phyloP scores from a whole-genome alignment of 352 stramenopile genomes.

The Phytophthora cactorum region DNA sequence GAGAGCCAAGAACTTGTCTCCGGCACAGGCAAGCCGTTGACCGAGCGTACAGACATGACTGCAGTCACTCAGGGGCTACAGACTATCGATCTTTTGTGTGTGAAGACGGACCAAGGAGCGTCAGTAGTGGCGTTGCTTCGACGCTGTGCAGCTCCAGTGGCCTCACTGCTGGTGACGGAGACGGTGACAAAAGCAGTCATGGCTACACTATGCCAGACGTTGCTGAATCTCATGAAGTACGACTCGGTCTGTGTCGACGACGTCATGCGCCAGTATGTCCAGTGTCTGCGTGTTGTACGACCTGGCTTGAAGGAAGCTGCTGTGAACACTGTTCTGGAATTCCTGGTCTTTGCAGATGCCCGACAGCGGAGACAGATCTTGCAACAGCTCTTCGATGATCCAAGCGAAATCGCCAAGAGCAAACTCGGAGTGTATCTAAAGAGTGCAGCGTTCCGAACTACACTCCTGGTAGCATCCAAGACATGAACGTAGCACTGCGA shows the following conservation, averaged over 20 bases:
- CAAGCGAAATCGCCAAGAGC: constrained; percentile 77
- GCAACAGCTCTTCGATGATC: constrained; percentile 72
- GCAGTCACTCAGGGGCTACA: constrained; percentile 40
- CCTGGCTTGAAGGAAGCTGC: constrained; percentile 66
- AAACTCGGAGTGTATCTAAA: constrained; percentile 80
- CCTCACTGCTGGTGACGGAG: constrained; percentile 44
- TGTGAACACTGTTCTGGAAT: constrained; percentile 71
- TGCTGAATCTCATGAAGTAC: constrained; percentile 64
- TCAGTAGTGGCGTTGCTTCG: constrained; percentile 47
- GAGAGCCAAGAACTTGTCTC: constrained; percentile 19
- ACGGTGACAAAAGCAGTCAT: constrained; percentile 67
- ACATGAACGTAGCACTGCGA: constrained; percentile 4
- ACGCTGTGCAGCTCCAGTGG: constrained; percentile 46
- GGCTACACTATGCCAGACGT: constrained; percentile 67
- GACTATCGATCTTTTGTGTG: constrained; percentile 52
- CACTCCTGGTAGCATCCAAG: constrained; percentile 36
- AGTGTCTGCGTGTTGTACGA: constrained; percentile 53
- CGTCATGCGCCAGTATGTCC: constrained; percentile 54
- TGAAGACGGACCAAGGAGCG: constrained; percentile 48
- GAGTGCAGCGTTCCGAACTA: constrained; percentile 65
- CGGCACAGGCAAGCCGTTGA: constrained; percentile 21
- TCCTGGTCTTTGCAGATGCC: constrained; percentile 60
- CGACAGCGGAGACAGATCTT: constrained; percentile 61
- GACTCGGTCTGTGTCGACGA: constrained; percentile 46
- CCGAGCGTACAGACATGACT: constrained; percentile 31